These are phyloP conservation scores for Malus fusca DNA, from an alignment of 306 rosid species.

Conservation along the genomic window DNA sequence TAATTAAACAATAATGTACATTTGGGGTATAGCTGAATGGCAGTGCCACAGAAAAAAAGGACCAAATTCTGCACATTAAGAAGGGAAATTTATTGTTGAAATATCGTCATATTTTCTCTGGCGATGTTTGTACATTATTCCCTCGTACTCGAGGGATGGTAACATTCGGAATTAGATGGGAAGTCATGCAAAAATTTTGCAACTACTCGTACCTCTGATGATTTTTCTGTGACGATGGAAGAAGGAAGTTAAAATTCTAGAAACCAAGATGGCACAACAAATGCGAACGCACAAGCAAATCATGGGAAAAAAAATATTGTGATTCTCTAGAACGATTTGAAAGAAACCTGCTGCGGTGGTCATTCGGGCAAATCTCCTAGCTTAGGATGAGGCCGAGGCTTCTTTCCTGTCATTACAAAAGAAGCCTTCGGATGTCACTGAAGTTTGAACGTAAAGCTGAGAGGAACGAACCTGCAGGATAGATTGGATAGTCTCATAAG, in stretches of 20 bases:
- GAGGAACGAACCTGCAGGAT: slow-evolving; percentile 68
- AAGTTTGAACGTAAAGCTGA: slow-evolving; percentile 72
- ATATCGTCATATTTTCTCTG: slow-evolving; percentile 5
- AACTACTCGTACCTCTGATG: slow-evolving; percentile 8
- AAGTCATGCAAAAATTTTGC: slow-evolving; percentile 20
- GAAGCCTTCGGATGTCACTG: slow-evolving; percentile 75
- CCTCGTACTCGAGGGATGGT: slow-evolving; percentile 1
- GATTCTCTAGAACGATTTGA: slow-evolving; percentile 14
- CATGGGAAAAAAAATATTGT: slow-evolving; percentile 19
- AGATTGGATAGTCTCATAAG: slow-evolving; percentile 17
- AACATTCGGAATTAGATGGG: neutral
- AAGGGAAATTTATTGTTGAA: slow-evolving; percentile 12
- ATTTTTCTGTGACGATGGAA: neutral
- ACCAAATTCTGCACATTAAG: neutral
- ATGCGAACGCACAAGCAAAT: slow-evolving; percentile 13
- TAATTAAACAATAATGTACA: too few species aligned
- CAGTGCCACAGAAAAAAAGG: too few species aligned
- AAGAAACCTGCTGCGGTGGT: slow-evolving; percentile 13
- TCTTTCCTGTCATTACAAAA: slow-evolving; percentile 40
- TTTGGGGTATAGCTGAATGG: too few species aligned
- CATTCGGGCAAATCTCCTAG: slow-evolving; percentile 23
- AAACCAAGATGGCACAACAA: slow-evolving; percentile 21
- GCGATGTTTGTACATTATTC: slow-evolving; percentile 19
- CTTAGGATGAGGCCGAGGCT: slow-evolving; percentile 6
- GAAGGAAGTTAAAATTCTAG: slow-evolving; percentile 4